Percentiles rank a stretch among this genome's conserved stretches.
phyloP scores from a whole-genome alignment of 495 filamentous ascomycete genomes.

The Aspergillus olivimuriae region DNA sequence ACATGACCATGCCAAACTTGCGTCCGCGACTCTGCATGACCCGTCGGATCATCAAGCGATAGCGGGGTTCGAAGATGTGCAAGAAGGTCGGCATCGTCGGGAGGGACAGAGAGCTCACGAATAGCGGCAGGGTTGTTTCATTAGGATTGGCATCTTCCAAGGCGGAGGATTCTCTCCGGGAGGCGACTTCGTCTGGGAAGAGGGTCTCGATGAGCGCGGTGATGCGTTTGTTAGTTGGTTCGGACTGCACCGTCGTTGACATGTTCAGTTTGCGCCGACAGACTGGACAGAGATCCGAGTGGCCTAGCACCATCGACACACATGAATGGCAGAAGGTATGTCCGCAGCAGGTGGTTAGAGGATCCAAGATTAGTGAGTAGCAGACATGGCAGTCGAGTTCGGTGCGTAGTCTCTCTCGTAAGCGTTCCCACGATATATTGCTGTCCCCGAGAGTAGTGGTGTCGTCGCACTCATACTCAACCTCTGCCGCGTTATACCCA shows the following conservation, averaged over 20 bases:
- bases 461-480: slow-evolving; percentile 45
- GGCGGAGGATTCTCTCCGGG: slow-evolving; percentile 44
- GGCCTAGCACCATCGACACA: slow-evolving; percentile 64
- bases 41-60: slow-evolving; percentile 80
- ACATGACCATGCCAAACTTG: slow-evolving; percentile 80
- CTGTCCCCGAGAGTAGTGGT: slow-evolving; percentile 23
- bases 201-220: slow-evolving; percentile 52
- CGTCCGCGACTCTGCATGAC: slow-evolving; percentile 60
- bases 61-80: slow-evolving; percentile 87
- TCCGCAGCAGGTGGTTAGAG: slow-evolving; percentile 77
- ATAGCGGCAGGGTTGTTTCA: slow-evolving; percentile 63
- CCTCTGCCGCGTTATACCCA: slow-evolving; percentile 36
- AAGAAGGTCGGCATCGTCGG: slow-evolving; percentile 79
- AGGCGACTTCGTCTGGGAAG: slow-evolving; percentile 58
- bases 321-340: slow-evolving; percentile 86
- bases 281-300: slow-evolving; percentile 69
- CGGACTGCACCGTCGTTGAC: slow-evolving; percentile 44
- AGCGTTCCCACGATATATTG: slow-evolving; percentile 41
- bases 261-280: slow-evolving; percentile 65
- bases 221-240: slow-evolving; percentile 59
- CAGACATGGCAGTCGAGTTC: slow-evolving; percentile 89
- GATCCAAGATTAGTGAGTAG: slow-evolving; percentile 70
- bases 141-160: slow-evolving; percentile 45
- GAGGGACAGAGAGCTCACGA: slow-evolving; percentile 75
- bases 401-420: slow-evolving; percentile 53